Conservation (phyloP, 106 monocot species). For the Allium cepa region DNA sequence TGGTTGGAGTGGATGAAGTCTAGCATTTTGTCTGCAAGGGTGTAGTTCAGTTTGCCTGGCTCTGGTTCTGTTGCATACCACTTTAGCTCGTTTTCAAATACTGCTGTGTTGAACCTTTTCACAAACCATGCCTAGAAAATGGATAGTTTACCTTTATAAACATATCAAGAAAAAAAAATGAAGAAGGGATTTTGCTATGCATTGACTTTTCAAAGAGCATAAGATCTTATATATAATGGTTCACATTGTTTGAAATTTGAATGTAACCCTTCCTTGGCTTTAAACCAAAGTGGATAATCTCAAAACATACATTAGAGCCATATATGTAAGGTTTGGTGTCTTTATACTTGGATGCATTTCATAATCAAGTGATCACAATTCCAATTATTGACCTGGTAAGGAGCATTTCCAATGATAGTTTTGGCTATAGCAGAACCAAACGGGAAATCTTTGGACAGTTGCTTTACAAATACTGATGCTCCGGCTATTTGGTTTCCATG, state of each 20-base stretch:
- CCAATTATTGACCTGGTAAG: conserved; percentile 45
- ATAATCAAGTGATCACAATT: too few species aligned
- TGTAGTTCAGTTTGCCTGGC: conserved; percentile 63
- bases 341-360: too few species aligned
- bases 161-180: too few species aligned
- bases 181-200: too few species aligned
- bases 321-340: too few species aligned
- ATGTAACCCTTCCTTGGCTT: too few species aligned
- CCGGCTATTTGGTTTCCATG: conserved; percentile 38
- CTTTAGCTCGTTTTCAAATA: conserved; percentile 97
- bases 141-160: not conserved
- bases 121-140: conserved; percentile 61
- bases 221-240: too few species aligned
- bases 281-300: too few species aligned
- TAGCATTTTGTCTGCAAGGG: conserved; percentile 64
- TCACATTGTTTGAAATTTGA: too few species aligned
- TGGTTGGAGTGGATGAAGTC: conserved; percentile 56
- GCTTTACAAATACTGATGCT: conserved; percentile 46
- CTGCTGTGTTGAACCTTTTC: conserved; percentile 82
- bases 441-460: conserved; percentile 64
- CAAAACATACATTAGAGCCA: too few species aligned
- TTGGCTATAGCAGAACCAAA: conserved; percentile 78
- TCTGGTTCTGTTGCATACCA: conserved; percentile 89
- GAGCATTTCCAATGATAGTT: conserved; percentile 61
- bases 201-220: too few species aligned